Base-by-base conservation (phyloP, 257 asterid genomes). In the Scutellaria baicalensis region DNA sequence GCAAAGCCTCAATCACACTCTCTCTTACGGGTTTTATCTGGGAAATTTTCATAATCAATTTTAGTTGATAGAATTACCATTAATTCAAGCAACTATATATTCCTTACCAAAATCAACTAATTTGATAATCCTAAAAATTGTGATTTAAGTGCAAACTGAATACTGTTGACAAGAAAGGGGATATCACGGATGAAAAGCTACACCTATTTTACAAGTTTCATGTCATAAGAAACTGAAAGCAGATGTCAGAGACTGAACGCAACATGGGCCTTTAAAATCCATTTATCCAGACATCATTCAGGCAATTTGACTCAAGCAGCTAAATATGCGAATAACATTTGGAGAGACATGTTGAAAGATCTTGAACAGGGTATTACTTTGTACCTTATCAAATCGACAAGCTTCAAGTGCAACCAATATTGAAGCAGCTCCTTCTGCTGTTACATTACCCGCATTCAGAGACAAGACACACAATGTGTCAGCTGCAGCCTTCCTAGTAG, bases 21-120 rank as follows among this genome's bases (percentile, higher is more conserved):
- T 94, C 99, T 84, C 99, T 83, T 45, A 82, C 99, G 3, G 98
- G 98, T 78, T 92, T 94, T 72, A 94, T 82, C 99, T 94, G 81
- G 71, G 66, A 71, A 76, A 49, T 59, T 59, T 18, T 27, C 40
- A 36, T 39, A 49, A 69, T 62, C 62, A 31, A 16, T 27, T 52
- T 49, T 58, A 57, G 69, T 57, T 63, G 45, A 57, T 52, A 13
- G 68, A 51, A 39, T 36, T 65, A 44, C 51, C 68, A 17, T 54
- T 33, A 64, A 63, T 18, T 42, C 23, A 39, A 43, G 42, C 27
- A 68, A 49, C 61, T 60, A 20, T 33, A 38, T 9, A 43, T 58
- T 64, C 71, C 38, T 21, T 8, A 42, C 36, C 59, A 38, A 44
- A 56, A 31, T 47, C 42, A 61, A 69, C 70, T 72, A 39, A 62